Conservation (phyloP, 345 rosid species). For the Arabis alpina region DNA sequence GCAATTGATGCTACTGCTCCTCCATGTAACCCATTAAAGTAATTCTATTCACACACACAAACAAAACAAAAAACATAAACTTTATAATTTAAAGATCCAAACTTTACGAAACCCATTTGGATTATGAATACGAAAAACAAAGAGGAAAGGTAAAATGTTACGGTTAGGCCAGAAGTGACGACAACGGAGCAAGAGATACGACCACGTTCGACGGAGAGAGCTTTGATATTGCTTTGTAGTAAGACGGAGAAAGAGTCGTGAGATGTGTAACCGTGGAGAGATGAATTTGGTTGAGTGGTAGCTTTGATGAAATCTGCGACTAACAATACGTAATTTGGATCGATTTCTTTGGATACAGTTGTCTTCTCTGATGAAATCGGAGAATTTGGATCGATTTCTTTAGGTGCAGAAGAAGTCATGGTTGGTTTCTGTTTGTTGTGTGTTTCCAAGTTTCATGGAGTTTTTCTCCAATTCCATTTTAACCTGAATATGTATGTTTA, state of each 20-base stretch:
- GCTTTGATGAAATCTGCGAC: slow-evolving; percentile 37
- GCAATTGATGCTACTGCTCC: slow-evolving; percentile 72
- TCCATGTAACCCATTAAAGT: slow-evolving; percentile 62
- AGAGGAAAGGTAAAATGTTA: slow-evolving; percentile 26
- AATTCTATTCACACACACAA: slow-evolving; percentile 48
- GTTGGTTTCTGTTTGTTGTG: neutral
- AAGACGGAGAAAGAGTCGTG: slow-evolving; percentile 57
- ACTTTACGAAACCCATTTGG: slow-evolving; percentile 29
- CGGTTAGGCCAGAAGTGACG: slow-evolving; percentile 55
- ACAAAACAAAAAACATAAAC: too few species aligned
- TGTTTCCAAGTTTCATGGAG: slow-evolving; percentile 27
- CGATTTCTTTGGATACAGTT: slow-evolving; percentile 33
- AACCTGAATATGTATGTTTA: neutral
- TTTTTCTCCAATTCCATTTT: slow-evolving; percentile 26
- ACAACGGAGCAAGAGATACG: slow-evolving; percentile 58
- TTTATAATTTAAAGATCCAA: neutral
- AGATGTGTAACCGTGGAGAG: slow-evolving; percentile 32
- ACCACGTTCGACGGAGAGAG: slow-evolving; percentile 55
- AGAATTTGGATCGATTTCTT: slow-evolving; percentile 16
- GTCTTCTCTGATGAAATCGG: slow-evolving; percentile 21
- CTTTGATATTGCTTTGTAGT: slow-evolving; percentile 49
- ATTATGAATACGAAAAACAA: neutral
- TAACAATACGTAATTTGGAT: slow-evolving; percentile 7
- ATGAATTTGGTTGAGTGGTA: slow-evolving; percentile 34
- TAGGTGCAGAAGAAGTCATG: slow-evolving; percentile 15